Conservation (phyloP, 768 basidiomycete genomes). For the Chalciporus chontae region DNA sequence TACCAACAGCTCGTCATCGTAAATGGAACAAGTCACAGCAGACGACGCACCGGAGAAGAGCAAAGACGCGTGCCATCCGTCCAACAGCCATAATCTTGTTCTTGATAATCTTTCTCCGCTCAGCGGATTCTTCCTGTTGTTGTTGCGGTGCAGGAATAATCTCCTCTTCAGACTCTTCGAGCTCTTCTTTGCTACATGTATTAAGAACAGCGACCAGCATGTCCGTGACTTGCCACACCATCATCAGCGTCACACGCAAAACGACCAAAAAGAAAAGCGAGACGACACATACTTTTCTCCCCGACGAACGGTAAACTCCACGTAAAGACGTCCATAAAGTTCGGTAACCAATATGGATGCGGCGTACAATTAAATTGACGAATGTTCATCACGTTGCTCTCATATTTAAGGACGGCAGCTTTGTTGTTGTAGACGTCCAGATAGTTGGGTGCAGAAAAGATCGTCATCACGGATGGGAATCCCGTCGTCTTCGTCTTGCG, state of each 20-base stretch:
- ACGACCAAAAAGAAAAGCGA: too few relatives aligned
- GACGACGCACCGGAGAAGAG: conserved; percentile 84
- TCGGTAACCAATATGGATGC: conserved; percentile 96
- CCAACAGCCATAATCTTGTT: conserved; percentile 99
- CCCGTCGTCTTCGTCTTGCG: conserved; percentile 97
- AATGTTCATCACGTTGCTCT: conserved; percentile 98
- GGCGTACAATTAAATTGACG: conserved; percentile 97
- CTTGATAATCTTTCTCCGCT: conserved; percentile 90
- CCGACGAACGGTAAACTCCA: conserved; percentile 99
- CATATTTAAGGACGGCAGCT: conserved; percentile 97
- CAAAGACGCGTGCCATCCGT: conserved; percentile 93
- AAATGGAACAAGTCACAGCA: background rate
- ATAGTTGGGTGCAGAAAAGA: conserved; percentile 98
- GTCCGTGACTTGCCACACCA: conserved; percentile 74
- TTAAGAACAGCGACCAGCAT: conserved; percentile 97
- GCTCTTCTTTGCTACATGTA: conserved; percentile 94
- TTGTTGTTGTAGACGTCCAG: conserved; percentile 99
- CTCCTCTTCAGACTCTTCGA: conserved; percentile 71
- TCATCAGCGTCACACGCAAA: conserved; percentile 2
- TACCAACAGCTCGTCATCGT: background rate
- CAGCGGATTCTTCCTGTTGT: conserved; percentile 47
- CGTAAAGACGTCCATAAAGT: conserved; percentile 99
- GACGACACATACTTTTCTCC: conserved; percentile 73
- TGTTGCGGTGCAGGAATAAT: conserved; percentile 33
- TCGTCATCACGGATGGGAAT: conserved; percentile 99